Percentiles rank a stretch among this genome's conserved stretches.
Conservation (phyloP, 306 rosid species). For the Cucurbita argyrosperma region DNA sequence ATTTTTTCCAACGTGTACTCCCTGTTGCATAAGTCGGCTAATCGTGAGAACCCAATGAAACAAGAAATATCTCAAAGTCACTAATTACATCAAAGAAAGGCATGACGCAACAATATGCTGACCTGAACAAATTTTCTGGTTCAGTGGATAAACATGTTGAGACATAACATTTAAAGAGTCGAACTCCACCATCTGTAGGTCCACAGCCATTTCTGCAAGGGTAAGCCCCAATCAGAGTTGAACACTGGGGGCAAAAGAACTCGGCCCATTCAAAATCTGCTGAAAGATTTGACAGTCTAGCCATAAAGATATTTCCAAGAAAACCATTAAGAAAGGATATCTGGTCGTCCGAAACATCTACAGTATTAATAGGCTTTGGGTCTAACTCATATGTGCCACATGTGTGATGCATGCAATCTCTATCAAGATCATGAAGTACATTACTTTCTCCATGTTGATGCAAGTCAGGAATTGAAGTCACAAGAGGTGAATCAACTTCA, state of each 20-base stretch:
- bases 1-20: constrained; percentile 54
- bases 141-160: constrained; percentile 42
- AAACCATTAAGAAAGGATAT: constrained; percentile 64
- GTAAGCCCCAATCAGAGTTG: constrained; percentile 70
- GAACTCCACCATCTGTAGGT: constrained; percentile 76
- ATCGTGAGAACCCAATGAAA: not conserved
- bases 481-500: constrained; percentile 14
- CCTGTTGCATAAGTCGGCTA: constrained; percentile 26
- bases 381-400: constrained; percentile 20
- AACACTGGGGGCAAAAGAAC: constrained; percentile 63
- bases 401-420: constrained; percentile 22
- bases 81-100: not conserved
- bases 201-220: constrained; percentile 38
- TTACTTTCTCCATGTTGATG: constrained; percentile 19
- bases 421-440: constrained; percentile 7
- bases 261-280: constrained; percentile 71
- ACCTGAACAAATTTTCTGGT: constrained; percentile 61
- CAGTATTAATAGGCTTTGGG: constrained; percentile 10
- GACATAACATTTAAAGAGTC: constrained; percentile 65
- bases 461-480: constrained; percentile 20
- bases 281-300: constrained; percentile 56
- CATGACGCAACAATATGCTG: constrained; percentile 9
- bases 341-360: constrained; percentile 33
- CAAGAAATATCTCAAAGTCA: not conserved
- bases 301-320: constrained; percentile 88